A percentile compares a stretch with the other conserved stretches of the same genome.
Evolutionary conservation across 2,329 filamentous ascomycete genomes (phyloP).

Genomic region (Onygena corvina): DNA sequence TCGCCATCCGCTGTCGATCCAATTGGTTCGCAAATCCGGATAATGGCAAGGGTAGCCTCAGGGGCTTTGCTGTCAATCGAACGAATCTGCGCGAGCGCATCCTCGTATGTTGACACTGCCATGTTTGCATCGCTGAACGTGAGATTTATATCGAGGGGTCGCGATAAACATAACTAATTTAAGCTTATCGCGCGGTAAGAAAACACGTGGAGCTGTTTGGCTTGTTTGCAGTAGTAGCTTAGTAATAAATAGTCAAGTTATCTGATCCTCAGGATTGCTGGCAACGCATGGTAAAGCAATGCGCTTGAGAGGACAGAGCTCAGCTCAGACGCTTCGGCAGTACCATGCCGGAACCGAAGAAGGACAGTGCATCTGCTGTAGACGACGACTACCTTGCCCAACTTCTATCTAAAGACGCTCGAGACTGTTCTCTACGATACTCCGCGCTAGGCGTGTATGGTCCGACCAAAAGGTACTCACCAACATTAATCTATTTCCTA

Average conservation of each 20-base stretch:
- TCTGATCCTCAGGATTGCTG: too few species aligned
- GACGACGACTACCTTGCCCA: constrained; percentile 66
- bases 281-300: too few species aligned
- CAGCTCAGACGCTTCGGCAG: background rate
- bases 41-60: constrained; percentile 49
- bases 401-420: constrained; percentile 69
- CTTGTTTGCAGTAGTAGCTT: background rate
- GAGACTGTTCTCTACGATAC: constrained; percentile 59
- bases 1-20: constrained; percentile 33
- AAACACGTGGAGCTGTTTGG: background rate
- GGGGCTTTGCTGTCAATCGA: background rate
- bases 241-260: too few species aligned
- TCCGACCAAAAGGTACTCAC: constrained; percentile 32
- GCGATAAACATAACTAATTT: constrained; percentile 1
- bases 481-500: background rate
- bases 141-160: background rate
- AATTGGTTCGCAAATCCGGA: constrained; percentile 65
- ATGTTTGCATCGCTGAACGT: background rate
- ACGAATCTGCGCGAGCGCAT: constrained; percentile 1
- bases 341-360: constrained; percentile 10
- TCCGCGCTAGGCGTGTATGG: constrained; percentile 62
- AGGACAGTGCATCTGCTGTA: background rate
- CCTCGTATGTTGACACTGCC: background rate
- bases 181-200: constrained; percentile 4
- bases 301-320: too few species aligned